Percentiles rank a stretch among this genome's conserved stretches.
These are phyloP conservation scores for Cladosporium sp. DNA, from an alignment of 2,329 filamentous ascomycete species.

Conservation along the genomic window DNA sequence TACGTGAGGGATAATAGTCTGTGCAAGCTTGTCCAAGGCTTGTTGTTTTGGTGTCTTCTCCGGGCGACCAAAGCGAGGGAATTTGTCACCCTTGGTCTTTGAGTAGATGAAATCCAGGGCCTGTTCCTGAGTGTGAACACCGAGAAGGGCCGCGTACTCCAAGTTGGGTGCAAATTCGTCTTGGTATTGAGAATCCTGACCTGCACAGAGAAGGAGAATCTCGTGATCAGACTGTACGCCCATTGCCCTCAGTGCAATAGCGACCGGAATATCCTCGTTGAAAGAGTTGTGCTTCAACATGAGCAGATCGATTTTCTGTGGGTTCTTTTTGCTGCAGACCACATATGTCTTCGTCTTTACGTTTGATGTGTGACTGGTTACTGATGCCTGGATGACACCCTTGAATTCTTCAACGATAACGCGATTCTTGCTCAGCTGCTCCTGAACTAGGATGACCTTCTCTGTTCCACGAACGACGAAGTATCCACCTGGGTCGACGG, in stretches of 20 bases:
- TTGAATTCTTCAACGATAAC: conserved; percentile 98
- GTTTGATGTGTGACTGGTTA: conserved; percentile 96
- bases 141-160: conserved; percentile 79
- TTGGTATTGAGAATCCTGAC: conserved; percentile 81
- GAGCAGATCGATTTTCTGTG: conserved; percentile 84
- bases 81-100: conserved; percentile 80
- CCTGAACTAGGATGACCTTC: conserved; percentile 97
- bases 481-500: conserved; percentile 92
- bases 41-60: conserved; percentile 83
- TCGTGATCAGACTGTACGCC: conserved; percentile 93
- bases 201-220: conserved; percentile 85
- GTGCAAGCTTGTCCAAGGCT: conserved; percentile 85
- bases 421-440: conserved; percentile 98
- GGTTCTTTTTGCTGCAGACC: conserved; percentile 37
- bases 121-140: conserved; percentile 89
- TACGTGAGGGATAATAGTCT: conserved; percentile 91
- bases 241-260: conserved; percentile 87
- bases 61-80: conserved; percentile 39
- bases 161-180: conserved; percentile 96
- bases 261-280: conserved; percentile 89
- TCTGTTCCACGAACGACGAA: conserved; percentile 97
- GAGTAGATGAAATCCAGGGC: conserved; percentile 88
- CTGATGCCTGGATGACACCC: conserved; percentile 87
- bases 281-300: conserved; percentile 89
- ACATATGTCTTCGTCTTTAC: conserved; percentile 98